Evolutionary conservation across 768 basidiomycete species (phyloP).

Genomic region (Rhizopogon vesiculosus): DNA sequence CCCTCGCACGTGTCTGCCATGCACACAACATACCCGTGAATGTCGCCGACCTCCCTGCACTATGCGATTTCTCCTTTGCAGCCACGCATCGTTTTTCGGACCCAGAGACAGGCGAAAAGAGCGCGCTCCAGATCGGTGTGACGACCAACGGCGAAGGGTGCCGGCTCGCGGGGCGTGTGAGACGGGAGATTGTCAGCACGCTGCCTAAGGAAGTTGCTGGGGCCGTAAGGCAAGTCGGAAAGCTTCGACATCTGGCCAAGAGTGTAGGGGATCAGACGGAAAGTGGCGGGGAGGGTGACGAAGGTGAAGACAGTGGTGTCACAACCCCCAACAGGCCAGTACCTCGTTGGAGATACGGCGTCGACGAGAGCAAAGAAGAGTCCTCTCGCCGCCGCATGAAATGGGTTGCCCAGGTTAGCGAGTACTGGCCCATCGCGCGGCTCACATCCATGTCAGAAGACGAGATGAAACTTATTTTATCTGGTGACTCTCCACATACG

Average conservation of each 20-base stretch:
- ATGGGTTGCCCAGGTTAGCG: slow-evolving; percentile 95
- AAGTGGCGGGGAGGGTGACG: slow-evolving; percentile 35
- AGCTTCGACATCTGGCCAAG: slow-evolving; percentile 53
- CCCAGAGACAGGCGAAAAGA: slow-evolving; percentile 36
- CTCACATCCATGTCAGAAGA: slow-evolving; percentile 62
- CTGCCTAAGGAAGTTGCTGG: slow-evolving; percentile 69
- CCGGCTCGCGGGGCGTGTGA: slow-evolving; percentile 72
- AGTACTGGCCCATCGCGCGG: slow-evolving; percentile 86
- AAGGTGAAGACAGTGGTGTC: slow-evolving; percentile 48
- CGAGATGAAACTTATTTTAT: slow-evolving; percentile 65
- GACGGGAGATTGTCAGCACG: slow-evolving; percentile 74
- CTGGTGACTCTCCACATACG: neutral
- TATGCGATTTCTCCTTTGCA: slow-evolving; percentile 89
- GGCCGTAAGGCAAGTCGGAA: slow-evolving; percentile 72
- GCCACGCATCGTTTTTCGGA: slow-evolving; percentile 79
- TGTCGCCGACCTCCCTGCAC: slow-evolving; percentile 77
- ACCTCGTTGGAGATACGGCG: slow-evolving; percentile 35
- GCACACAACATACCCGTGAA: slow-evolving; percentile 70
- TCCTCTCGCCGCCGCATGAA: slow-evolving; percentile 66
- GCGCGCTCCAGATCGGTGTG: slow-evolving; percentile 70
- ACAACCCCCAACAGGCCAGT: slow-evolving; percentile 71
- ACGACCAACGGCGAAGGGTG: slow-evolving; percentile 94
- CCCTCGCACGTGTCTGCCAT: slow-evolving; percentile 52
- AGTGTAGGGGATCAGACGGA: slow-evolving; percentile 11
- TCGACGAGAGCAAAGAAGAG: slow-evolving; percentile 38